phyloP scores from a whole-genome alignment of 306 rosid genomes.

The Gastrolobium villosum region DNA sequence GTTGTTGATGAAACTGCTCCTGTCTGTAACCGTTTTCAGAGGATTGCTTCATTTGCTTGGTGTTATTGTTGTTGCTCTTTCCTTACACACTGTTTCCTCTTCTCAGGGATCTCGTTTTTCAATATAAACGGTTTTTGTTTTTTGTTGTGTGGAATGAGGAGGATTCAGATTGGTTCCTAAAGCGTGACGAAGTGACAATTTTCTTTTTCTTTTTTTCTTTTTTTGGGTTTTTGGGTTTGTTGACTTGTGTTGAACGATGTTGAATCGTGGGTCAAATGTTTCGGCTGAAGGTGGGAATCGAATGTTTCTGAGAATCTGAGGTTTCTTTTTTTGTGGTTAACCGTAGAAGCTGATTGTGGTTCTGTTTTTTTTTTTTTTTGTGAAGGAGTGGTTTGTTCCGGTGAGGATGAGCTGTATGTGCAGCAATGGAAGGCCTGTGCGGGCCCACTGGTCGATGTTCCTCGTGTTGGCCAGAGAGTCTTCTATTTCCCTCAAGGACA shows the following conservation, averaged over 20 bases:
- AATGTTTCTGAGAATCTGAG: background rate
- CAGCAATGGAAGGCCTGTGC: slow-evolving; percentile 88
- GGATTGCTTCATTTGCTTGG: background rate
- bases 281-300: slow-evolving; percentile 65
- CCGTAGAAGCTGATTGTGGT: background rate
- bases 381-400: slow-evolving; percentile 47
- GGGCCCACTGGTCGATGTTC: slow-evolving; percentile 94
- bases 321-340: background rate
- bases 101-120: background rate
- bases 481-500: slow-evolving; percentile 95
- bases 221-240: slow-evolving; percentile 4
- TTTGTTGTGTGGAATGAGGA: slow-evolving; percentile 20
- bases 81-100: background rate
- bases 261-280: slow-evolving; percentile 68
- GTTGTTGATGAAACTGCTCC: background rate
- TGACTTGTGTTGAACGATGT: slow-evolving; percentile 66
- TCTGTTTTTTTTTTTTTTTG: background rate
- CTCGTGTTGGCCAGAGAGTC: slow-evolving; percentile 68
- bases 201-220: background rate
- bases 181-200: background rate
- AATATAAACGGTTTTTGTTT: background rate
- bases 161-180: slow-evolving; percentile 44
- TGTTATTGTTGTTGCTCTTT: no score
- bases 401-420: slow-evolving; percentile 65
- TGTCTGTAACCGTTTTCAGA: slow-evolving; percentile 24